Evolutionary conservation across 352 stramenopile genomes (phyloP).

Genomic region (Globisporangium uncinulatum): DNA sequence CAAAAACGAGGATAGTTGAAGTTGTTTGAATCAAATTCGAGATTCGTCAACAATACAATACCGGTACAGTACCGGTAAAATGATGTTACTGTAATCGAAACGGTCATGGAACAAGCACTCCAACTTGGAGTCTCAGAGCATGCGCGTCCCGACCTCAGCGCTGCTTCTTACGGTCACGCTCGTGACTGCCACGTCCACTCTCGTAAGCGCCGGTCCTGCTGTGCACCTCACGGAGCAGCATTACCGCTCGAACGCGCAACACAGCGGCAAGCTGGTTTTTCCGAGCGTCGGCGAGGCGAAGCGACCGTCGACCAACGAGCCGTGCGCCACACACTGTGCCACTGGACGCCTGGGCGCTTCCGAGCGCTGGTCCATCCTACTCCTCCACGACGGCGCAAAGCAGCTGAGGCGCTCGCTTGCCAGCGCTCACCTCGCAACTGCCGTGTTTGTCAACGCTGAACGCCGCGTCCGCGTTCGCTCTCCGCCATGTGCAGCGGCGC

Average conservation of each 20-base stretch:
- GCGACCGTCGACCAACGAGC: background rate
- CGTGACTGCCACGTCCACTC: too few relatives aligned
- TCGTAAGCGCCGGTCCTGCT: background rate
- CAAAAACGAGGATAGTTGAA: too few relatives aligned
- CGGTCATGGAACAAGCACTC: too few relatives aligned
- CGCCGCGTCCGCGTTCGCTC: background rate
- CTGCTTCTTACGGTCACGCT: too few relatives aligned
- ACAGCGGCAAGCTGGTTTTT: background rate
- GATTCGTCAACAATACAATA: too few relatives aligned
- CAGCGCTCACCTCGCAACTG: background rate
- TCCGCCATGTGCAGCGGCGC: constrained; percentile 2
- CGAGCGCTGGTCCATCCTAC: constrained; percentile 9
- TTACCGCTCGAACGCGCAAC: constrained; percentile 10
- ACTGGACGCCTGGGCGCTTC: constrained; percentile 7
- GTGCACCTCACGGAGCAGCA: constrained; percentile 6
- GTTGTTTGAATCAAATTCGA: background rate
- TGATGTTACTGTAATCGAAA: too few relatives aligned
- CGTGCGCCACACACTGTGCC: background rate
- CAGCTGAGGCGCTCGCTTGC: constrained; percentile 3
- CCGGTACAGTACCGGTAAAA: too few relatives aligned
- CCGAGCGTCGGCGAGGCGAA: background rate
- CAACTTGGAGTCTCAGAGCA: too few relatives aligned
- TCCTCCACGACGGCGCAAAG: constrained; percentile 1
- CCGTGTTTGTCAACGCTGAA: constrained; percentile 7
- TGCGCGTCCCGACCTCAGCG: too few relatives aligned